Evolutionary conservation across 2,329 filamentous ascomycete species (phyloP), one percentile per base, ranked within the genome.

Genomic region (Aspergillus sergii): DNA sequence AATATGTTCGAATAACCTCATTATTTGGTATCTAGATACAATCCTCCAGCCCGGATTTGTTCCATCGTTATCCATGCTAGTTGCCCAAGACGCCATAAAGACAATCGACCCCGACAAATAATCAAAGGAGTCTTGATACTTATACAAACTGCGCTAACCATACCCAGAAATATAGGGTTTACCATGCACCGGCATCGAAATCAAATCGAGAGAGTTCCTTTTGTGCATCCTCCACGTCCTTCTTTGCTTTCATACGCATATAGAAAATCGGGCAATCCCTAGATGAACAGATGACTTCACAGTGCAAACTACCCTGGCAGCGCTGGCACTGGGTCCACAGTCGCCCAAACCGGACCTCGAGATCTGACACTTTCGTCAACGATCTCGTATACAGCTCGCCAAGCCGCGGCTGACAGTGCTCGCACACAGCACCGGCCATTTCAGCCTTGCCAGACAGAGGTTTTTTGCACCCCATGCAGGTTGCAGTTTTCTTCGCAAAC

Each of bases 171-270:
- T 32, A 32, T 48, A 11, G 50, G 1, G 30, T 65, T 76, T 67
- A 89, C 86, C 87, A 89, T 32, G 92, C 86, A 61, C 91, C 89
- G 72, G 88, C 87, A 79, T 97, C 94, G 67, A 89, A 86, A 80
- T 99, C 95, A 79, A 99, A 99, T 71, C 95, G 84, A 70, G 86
- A 86, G 72, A 99, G 79, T 78, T 99, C 95, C 81, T 93, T 96
- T 62, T 94, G 93, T 1, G 90, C 90, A 81, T 99, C 95, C 78
- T 98, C 94, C 45, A 98, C 89, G 77, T 99, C 95, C 84, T 99
- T 99, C 86, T 97, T 96, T 36, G 94, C 94, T 85, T 99, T 99
- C 95, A 99, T 99, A 5, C 95, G 89, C 95, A 99, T 99, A 79
- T 99, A 99, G 79, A 99, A 99, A 73, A 99, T 99, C 1, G 95